These are phyloP conservation scores for Mortierella sp. DNA, from an alignment of 371 early-diverging fungal species.

Conservation along the genomic window DNA sequence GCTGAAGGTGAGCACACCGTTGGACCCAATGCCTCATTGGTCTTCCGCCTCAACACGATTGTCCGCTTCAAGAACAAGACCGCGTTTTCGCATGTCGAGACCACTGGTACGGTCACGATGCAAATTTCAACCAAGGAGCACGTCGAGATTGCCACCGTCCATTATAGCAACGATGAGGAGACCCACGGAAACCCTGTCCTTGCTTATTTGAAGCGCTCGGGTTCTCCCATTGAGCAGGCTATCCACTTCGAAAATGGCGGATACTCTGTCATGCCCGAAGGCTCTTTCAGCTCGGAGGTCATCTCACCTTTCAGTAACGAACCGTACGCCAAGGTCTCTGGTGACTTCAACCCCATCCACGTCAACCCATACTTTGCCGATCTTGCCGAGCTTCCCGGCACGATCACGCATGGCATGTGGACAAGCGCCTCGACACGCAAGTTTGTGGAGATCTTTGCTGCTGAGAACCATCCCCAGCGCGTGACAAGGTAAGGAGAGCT, in stretches of 20 bases:
- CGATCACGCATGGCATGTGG: constrained; percentile 99
- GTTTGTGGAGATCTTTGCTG: constrained; percentile 95
- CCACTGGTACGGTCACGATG: constrained; percentile 85
- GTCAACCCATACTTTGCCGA: constrained; percentile 97
- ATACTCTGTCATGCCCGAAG: constrained; percentile 91
- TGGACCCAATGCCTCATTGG: constrained; percentile 77
- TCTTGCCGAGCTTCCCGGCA: constrained; percentile 91
- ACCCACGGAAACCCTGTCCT: constrained; percentile 85
- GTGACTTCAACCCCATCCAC: constrained; percentile 97
- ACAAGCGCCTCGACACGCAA: constrained; percentile 94
- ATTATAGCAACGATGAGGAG: constrained; percentile 76
- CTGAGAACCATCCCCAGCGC: constrained; percentile 93
- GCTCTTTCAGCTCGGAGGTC: constrained; percentile 86
- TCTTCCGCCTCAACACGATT: constrained; percentile 87
- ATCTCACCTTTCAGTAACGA: constrained; percentile 86
- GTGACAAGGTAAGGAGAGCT: constrained; percentile 62
- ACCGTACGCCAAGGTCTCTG: constrained; percentile 90
- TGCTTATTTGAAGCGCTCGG: constrained; percentile 84
- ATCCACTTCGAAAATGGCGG: constrained; percentile 89
- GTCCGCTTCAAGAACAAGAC: constrained; percentile 82
- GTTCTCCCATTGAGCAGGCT: constrained; percentile 85
- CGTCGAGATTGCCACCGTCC: constrained; percentile 85
- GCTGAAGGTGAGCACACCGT: constrained; percentile 73
- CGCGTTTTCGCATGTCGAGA: constrained; percentile 75
- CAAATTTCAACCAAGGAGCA: constrained; percentile 88